Evolutionary conservation across 2,329 filamentous ascomycete species (phyloP).

Genomic region (Aspergillus tanneri): DNA sequence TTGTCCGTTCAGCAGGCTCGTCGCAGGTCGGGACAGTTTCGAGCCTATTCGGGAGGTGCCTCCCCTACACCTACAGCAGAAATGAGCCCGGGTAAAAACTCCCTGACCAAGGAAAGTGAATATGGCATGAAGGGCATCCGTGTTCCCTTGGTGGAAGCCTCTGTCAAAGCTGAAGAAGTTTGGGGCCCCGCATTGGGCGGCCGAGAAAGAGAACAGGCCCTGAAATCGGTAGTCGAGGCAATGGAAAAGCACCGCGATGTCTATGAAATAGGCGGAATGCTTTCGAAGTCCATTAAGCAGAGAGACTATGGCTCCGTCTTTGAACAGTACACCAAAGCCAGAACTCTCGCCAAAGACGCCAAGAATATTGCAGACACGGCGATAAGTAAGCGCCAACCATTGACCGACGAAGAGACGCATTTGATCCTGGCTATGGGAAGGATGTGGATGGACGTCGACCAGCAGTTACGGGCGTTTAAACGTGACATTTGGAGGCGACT

Average conservation of each 20-base stretch:
- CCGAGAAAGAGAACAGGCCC: slow-evolving; percentile 81
- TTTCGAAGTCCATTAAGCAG: slow-evolving; percentile 82
- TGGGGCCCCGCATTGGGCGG: slow-evolving; percentile 94
- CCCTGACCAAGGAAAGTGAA: slow-evolving; percentile 86
- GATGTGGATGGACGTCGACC: slow-evolving; percentile 93
- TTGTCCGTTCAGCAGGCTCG: slow-evolving; percentile 49
- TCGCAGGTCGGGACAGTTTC: slow-evolving; percentile 61
- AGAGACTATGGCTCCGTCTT: slow-evolving; percentile 87
- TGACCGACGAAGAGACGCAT: slow-evolving; percentile 78
- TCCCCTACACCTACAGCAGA: slow-evolving; percentile 35
- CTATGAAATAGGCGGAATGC: slow-evolving; percentile 73
- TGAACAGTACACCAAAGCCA: slow-evolving; percentile 82
- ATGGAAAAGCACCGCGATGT: slow-evolving; percentile 78
- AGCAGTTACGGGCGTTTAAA: slow-evolving; percentile 84
- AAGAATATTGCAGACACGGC: slow-evolving; percentile 64
- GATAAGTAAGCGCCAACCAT: slow-evolving; percentile 50
- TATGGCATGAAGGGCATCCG: slow-evolving; percentile 89
- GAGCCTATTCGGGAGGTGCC: slow-evolving; percentile 52
- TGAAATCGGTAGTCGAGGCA: slow-evolving; percentile 73
- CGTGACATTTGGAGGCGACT: slow-evolving; percentile 83
- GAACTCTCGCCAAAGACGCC: slow-evolving; percentile 76
- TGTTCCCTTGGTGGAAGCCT: slow-evolving; percentile 79
- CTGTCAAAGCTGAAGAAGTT: slow-evolving; percentile 91
- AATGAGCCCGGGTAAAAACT: slow-evolving; percentile 75
- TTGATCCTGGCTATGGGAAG: slow-evolving; percentile 83